Percentiles rank a stretch among this genome's conserved stretches.
Evolutionary conservation across 2,329 filamentous ascomycete species (phyloP).

Genomic region (Rhinocladiella similis): DNA sequence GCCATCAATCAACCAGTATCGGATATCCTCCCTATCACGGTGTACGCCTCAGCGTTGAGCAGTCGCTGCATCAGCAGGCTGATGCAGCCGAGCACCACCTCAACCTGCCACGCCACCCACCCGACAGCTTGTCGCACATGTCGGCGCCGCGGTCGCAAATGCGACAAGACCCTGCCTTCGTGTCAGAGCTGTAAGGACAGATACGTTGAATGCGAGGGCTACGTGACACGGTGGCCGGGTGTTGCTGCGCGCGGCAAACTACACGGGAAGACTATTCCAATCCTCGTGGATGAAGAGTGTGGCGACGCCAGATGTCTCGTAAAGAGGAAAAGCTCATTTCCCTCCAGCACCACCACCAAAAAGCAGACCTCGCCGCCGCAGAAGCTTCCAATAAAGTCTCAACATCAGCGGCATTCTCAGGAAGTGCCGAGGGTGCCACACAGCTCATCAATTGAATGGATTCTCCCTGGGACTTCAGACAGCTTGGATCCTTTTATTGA

Average conservation of each 20-base stretch:
- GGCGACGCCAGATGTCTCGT: neutral
- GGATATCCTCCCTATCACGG: neutral
- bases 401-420: constrained; percentile 1
- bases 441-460: neutral
- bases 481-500: constrained; percentile 6
- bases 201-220: constrained; percentile 3
- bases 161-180: constrained; percentile 1
- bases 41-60: no score
- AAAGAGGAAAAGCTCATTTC: no score
- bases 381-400: no score
- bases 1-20: no score
- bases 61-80: neutral
- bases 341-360: no score
- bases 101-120: neutral
- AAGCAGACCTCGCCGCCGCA: no score
- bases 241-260: constrained; percentile 1
- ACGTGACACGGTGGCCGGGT: constrained; percentile 1
- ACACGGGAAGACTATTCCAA: constrained; percentile 1
- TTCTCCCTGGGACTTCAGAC: constrained; percentile 1
- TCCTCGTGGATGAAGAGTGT: constrained; percentile 4
- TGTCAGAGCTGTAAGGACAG: constrained; percentile 8
- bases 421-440: neutral
- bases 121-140: constrained; percentile 7
- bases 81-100: constrained; percentile 1
- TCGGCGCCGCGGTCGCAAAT: constrained; percentile 7